A percentile compares a stretch with the other conserved stretches of the same genome.
These are phyloP conservation scores for Mesembryanthemum crystallinum DNA, from an alignment of 148 eudicot genomes.

Conservation along the genomic window DNA sequence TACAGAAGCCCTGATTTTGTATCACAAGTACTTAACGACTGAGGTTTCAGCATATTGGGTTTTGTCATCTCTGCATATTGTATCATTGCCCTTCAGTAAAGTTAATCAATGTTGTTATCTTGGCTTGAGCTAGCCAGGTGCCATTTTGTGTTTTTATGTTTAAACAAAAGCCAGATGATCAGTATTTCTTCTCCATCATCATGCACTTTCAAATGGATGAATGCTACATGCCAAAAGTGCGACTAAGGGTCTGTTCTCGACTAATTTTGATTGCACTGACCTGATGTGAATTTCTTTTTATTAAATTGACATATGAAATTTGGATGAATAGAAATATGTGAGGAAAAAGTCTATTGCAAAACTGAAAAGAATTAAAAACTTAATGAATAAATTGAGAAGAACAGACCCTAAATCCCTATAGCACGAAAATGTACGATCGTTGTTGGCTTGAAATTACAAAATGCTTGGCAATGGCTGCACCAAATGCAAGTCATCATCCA, in stretches of 20 bases:
- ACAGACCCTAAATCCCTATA: too few species aligned
- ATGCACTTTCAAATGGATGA: neutral
- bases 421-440: too few species aligned
- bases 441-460: too few species aligned
- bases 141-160: too few species aligned
- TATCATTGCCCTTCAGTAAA: neutral
- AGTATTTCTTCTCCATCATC: neutral
- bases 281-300: neutral
- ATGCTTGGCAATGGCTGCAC: too few species aligned
- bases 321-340: too few species aligned
- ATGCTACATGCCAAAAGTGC: neutral
- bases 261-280: too few species aligned
- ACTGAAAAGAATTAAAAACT: too few species aligned
- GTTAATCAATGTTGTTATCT: neutral
- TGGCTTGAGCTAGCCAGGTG: neutral
- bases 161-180: neutral
- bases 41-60: neutral
- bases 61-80: constrained; percentile 4
- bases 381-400: too few species aligned
- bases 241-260: neutral
- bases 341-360: too few species aligned
- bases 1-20: neutral
- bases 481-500: too few species aligned
- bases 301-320: neutral
- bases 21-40: neutral